phyloP scores from a whole-genome alignment of 2,329 filamentous ascomycete genomes.

The Apiospora kogelbergensis region DNA sequence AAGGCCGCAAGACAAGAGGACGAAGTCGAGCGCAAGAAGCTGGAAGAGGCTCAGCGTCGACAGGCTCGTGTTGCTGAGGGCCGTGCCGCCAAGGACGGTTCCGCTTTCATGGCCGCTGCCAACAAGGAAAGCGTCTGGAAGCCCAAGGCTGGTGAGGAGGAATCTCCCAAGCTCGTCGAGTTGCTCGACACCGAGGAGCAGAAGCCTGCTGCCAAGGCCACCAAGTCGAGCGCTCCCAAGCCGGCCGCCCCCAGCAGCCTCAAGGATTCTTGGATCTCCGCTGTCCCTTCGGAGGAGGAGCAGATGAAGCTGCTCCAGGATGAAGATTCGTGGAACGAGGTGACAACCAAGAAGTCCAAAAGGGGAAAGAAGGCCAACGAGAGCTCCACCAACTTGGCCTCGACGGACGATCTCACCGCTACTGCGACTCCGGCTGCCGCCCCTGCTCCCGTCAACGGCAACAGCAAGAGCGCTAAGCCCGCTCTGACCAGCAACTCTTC shows the following conservation, averaged over 20 bases:
- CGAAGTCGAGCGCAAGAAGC: conserved; percentile 73
- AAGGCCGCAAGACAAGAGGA: conserved; percentile 74
- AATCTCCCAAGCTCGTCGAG: conserved; percentile 33
- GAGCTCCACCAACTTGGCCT: conserved; percentile 21
- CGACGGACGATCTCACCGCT: conserved; percentile 19
- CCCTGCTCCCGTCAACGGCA: conserved; percentile 22
- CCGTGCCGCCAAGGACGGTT: conserved; percentile 79
- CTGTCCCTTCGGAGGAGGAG: conserved; percentile 61
- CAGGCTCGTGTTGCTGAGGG: conserved; percentile 80
- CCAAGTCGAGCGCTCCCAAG: conserved; percentile 33
- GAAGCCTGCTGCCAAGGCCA: conserved; percentile 20
- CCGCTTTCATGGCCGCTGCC: conserved; percentile 50
- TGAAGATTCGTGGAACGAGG: conserved; percentile 57
- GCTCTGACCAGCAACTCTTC: conserved; percentile 32
- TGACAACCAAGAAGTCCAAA: conserved; percentile 46
- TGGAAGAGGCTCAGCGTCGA: conserved; percentile 81
- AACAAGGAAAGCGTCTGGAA: conserved; percentile 39
- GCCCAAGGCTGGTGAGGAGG: conserved; percentile 37
- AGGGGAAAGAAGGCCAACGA: conserved; percentile 30
- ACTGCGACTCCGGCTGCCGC: conserved; percentile 18
- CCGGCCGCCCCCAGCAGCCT: conserved; percentile 30
- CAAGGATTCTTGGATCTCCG: conserved; percentile 45
- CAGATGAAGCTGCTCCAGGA: conserved; percentile 59
- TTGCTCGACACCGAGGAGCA: conserved; percentile 60
- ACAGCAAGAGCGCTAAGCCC: conserved; percentile 30